Evolutionary conservation across 345 rosid species (phyloP), one percentile per base, ranked within the genome.

Genomic region (Lepidium africanum): DNA sequence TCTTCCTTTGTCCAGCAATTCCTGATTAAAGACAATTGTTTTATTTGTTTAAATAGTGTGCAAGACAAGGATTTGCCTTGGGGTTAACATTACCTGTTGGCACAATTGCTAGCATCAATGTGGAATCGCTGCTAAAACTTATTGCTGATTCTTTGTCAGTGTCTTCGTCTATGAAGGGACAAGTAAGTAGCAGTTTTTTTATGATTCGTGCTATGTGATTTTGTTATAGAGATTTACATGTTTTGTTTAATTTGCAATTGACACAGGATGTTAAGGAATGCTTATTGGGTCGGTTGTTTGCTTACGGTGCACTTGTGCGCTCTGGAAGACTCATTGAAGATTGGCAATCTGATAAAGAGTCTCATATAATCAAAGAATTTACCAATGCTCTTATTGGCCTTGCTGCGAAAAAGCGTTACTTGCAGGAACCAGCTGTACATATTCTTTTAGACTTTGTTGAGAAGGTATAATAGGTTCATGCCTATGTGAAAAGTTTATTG

Each of bases 21-120:
- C n/a, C 32, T 60, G 17, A 52, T 21, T 65, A 12, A 49, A 60
- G 15, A 23, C 13, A 6, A 25, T 5, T 17, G 38, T 30, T 1
- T 23, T 19, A 13, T 17, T 43, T 43, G 55, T 9, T 64, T 60
- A 71, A 78, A 76, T 82, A 91, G 97, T 91, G 91, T 72, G 99
- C 96, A 39, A 89, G 97, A 68, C 96, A 89, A 75, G 97, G 97
- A 39, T 95, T 91, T 83, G 90, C 99, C 2, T 80, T 94, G 80
- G 99, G 96, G 60, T 79, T 94, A 79, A 81, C 91, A 11, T 72
- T 85, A 53, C 67, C 83, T 67, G 59, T 87, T 64, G 67, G 84
- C 53, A 48, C 77, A 9, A 78, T 91, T 53, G 73, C 90, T 43
- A 67, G 83, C 78, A 80, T 95, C 78, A 83, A 78, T 62, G 67